Evolutionary conservation across 495 filamentous ascomycete species (phyloP).

Genomic region (Penicillium goetzii): DNA sequence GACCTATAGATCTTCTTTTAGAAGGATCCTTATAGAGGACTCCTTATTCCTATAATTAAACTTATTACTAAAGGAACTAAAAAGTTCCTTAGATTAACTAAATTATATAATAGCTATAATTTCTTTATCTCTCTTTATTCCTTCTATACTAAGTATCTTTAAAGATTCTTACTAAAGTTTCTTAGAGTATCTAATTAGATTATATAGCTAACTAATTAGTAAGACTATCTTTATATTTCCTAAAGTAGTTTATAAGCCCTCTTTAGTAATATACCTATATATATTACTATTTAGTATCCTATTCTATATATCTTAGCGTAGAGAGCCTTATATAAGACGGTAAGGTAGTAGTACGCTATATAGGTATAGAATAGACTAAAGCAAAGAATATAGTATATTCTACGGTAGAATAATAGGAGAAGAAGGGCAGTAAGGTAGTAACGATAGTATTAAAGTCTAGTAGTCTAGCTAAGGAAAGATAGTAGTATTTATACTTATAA

Average conservation of each 20-base stretch:
- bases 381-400: too few species aligned
- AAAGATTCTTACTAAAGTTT: not conserved
- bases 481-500: too few species aligned
- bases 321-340: too few species aligned
- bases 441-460: too few species aligned
- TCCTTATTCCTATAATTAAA: slow-evolving; percentile 17
- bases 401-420: too few species aligned
- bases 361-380: too few species aligned
- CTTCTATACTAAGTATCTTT: too few species aligned
- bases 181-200: not conserved
- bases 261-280: slow-evolving; percentile 25
- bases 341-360: too few species aligned
- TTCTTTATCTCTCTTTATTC: slow-evolving; percentile 1
- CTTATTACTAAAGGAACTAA: slow-evolving; percentile 19
- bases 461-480: too few species aligned
- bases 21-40: slow-evolving; percentile 24
- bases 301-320: too few species aligned
- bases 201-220: slow-evolving; percentile 8
- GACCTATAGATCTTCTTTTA: slow-evolving; percentile 29
- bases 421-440: too few species aligned
- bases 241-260: slow-evolving; percentile 21
- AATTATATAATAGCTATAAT: slow-evolving; percentile 16
- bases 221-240: slow-evolving; percentile 22
- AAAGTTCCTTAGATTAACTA: slow-evolving; percentile 18
- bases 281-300: slow-evolving; percentile 26